Percentiles rank a stretch among this genome's conserved stretches.
phyloP scores from a whole-genome alignment of 164 flowering plant genomes.

The Vitis riparia region DNA sequence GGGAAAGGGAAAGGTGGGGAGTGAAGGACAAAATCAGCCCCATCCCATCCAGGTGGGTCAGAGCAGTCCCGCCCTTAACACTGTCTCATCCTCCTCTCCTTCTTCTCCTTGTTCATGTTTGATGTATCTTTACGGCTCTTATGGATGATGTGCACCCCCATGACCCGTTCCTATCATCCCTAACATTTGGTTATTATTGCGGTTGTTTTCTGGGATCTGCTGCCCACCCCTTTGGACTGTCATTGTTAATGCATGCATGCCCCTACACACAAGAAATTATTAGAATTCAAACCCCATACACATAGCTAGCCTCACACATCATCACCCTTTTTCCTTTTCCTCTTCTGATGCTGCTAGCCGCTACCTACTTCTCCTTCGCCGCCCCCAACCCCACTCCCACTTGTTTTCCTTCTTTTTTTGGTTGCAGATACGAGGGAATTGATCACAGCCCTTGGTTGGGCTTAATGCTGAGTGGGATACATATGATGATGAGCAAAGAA shows the following conservation, averaged over 20 bases:
- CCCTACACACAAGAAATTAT: no score
- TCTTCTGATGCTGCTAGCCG: neutral
- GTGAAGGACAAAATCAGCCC: conserved; percentile 1
- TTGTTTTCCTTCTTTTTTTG: neutral
- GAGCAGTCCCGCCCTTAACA: conserved; percentile 4
- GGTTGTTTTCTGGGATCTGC: conserved; percentile 37
- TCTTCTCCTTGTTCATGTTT: neutral
- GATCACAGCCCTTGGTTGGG: neutral
- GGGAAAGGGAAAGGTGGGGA: conserved; percentile 2
- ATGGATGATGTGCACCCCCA: neutral
- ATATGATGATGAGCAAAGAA: conserved; percentile 1
- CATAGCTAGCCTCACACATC: no score
- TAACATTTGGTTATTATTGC: conserved; percentile 7
- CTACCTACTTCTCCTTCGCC: no score
- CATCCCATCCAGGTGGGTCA: conserved; percentile 23
- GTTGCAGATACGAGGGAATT: neutral
- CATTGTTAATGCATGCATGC: conserved; percentile 16
- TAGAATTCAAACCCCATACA: no score
- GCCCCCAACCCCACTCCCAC: neutral
- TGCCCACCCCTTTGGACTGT: conserved; percentile 28
- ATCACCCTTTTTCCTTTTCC: neutral
- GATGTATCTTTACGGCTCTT: conserved; percentile 11
- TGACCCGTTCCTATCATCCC: conserved; percentile 9
- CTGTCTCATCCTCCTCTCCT: neutral
- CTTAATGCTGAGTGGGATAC: conserved; percentile 4